phyloP scores from a whole-genome alignment of 345 rosid genomes.

The Arabidopsis thaliana region DNA sequence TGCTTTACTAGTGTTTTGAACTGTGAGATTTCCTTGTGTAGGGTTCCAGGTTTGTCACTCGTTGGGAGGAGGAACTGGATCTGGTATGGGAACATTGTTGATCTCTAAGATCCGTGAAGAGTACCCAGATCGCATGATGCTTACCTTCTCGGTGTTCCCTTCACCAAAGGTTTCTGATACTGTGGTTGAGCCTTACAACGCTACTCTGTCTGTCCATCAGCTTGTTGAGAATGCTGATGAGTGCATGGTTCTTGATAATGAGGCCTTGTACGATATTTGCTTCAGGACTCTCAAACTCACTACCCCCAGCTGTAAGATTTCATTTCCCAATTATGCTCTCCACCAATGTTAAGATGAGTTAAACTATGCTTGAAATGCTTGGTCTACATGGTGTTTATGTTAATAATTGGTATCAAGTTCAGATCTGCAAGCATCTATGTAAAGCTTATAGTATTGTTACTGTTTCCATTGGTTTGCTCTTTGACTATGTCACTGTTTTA shows the following conservation, averaged over 20 bases:
- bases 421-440: background rate
- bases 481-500: background rate
- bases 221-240: constrained; percentile 42
- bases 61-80: constrained; percentile 42
- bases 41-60: constrained; percentile 41
- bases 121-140: constrained; percentile 41
- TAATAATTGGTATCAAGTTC: no score
- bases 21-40: background rate
- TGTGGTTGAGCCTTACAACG: constrained; percentile 42
- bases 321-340: constrained; percentile 1
- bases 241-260: constrained; percentile 33
- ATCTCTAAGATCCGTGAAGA: constrained; percentile 41
- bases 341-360: background rate
- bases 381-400: background rate
- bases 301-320: constrained; percentile 37
- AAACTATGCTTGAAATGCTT: background rate
- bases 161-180: constrained; percentile 39
- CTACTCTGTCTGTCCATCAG: constrained; percentile 41
- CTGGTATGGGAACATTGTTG: constrained; percentile 40
- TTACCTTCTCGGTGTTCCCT: constrained; percentile 33
- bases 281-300: constrained; percentile 36
- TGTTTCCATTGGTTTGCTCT: background rate
- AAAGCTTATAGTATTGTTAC: background rate
- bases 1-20: background rate
- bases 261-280: constrained; percentile 30